A percentile compares a stretch with the other conserved stretches of the same genome.
These are phyloP conservation scores for Teunomyces cretensis DNA, from an alignment of 805 yeast genomes.

Conservation along the genomic window DNA sequence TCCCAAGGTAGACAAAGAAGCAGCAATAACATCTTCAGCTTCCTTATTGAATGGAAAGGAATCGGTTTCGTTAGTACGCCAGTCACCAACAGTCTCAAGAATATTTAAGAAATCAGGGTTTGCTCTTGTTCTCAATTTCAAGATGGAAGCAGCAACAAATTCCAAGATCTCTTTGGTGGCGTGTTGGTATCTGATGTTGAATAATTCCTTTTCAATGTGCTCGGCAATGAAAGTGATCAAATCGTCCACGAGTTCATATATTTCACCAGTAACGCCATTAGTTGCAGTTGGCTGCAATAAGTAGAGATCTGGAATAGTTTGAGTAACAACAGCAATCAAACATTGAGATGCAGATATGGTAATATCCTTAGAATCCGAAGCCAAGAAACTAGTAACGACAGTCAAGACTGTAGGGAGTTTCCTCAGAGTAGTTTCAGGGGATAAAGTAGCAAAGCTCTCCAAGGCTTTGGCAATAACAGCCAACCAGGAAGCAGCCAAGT, in stretches of 20 bases:
- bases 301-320: slow-evolving; percentile 60
- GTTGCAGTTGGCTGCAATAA: slow-evolving; percentile 51
- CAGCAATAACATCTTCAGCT: slow-evolving; percentile 76
- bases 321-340: slow-evolving; percentile 71
- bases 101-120: slow-evolving; percentile 70
- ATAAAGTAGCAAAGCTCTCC: slow-evolving; percentile 35
- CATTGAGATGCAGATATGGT: slow-evolving; percentile 83
- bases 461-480: slow-evolving; percentile 89
- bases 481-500: slow-evolving; percentile 91
- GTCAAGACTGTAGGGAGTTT: slow-evolving; percentile 51
- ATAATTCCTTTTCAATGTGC: slow-evolving; percentile 51
- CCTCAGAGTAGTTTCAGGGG: slow-evolving; percentile 46
- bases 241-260: slow-evolving; percentile 57
- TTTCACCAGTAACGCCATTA: slow-evolving; percentile 44
- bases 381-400: slow-evolving; percentile 61
- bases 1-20: slow-evolving; percentile 79
- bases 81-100: slow-evolving; percentile 72
- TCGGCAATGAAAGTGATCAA: slow-evolving; percentile 52
- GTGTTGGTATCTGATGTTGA: slow-evolving; percentile 72
- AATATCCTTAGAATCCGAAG: slow-evolving; percentile 63
- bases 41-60: slow-evolving; percentile 68
- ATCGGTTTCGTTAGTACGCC: slow-evolving; percentile 77
- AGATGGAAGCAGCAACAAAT: slow-evolving; percentile 60
- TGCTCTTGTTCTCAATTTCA: slow-evolving; percentile 61
- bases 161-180: slow-evolving; percentile 76